Evolutionary conservation across 805 yeast species (phyloP).

Genomic region (Clavispora phyllophila): DNA sequence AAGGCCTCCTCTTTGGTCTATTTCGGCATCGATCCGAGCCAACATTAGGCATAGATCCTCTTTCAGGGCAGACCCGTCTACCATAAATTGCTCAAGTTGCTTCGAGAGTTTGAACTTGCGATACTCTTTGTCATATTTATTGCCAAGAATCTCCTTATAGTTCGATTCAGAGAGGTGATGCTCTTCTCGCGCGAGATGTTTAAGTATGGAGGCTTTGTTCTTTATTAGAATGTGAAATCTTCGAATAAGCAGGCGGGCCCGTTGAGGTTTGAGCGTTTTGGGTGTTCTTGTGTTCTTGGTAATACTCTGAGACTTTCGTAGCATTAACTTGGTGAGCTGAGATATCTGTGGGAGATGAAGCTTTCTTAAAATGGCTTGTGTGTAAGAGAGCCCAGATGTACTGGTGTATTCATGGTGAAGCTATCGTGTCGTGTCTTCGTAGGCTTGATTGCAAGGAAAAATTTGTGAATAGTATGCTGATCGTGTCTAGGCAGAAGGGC

Average conservation of each 20-base stretch:
- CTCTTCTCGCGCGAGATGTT: conserved; percentile 20
- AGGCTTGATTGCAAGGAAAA: no score
- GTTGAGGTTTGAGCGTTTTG: conserved; percentile 54
- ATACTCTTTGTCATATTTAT: conserved; percentile 4
- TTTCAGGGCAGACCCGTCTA: conserved; percentile 14
- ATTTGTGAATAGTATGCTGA: no score
- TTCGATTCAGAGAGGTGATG: conserved; percentile 18
- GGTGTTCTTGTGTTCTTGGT: conserved; percentile 32
- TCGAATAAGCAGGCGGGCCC: conserved; percentile 72
- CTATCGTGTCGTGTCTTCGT: no score
- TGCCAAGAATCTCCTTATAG: conserved; percentile 13
- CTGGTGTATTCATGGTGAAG: no score
- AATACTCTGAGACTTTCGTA: conserved; percentile 28
- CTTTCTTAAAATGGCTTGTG: no score
- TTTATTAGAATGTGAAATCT: conserved; percentile 70
- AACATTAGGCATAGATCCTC: conserved; percentile 25
- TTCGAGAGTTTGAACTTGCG: conserved; percentile 5
- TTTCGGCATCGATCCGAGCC: conserved; percentile 58
- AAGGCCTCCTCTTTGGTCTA: conserved; percentile 67
- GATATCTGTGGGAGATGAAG: no score
- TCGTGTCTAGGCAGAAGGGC: no score
- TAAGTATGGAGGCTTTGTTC: conserved; percentile 40
- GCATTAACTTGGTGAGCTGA: conserved; percentile 9
- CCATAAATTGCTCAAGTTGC: conserved; percentile 13
- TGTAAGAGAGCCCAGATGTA: neutral